These are phyloP conservation scores for Ceratocystis diversiconidia DNA, from an alignment of 2,329 filamentous ascomycete species.

Conservation along the genomic window DNA sequence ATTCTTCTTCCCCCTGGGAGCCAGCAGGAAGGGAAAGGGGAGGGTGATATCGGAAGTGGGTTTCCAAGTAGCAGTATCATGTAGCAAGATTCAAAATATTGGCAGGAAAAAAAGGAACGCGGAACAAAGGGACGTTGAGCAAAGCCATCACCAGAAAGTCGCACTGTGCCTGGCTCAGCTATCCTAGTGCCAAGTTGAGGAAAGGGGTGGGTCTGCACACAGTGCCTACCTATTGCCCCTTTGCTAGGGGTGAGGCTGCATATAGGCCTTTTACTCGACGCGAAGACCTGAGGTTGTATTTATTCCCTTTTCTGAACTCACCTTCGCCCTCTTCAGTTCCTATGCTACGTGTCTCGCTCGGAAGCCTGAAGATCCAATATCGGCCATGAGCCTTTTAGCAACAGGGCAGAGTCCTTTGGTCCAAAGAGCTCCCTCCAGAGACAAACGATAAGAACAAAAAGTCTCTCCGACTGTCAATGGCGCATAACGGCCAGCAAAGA, in stretches of 20 bases:
- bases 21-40: not conserved
- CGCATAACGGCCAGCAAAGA: not conserved
- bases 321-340: no score
- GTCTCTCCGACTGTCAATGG: not conserved
- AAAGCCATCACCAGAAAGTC: not conserved
- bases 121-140: not conserved
- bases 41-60: not conserved
- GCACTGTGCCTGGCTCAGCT: no score
- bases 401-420: not conserved
- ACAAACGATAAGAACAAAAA: not conserved
- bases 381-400: not conserved
- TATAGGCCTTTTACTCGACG: no score
- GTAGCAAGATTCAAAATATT: not conserved
- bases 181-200: no score
- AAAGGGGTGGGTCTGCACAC: no score
- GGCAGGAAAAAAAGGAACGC: not conserved
- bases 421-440: not conserved
- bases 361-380: not conserved
- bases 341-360: no score
- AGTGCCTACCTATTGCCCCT: not conserved
- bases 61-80: not conserved
- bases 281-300: no score
- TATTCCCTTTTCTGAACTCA: no score
- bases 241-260: not conserved
- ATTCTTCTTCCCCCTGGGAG: not conserved